Conservation (phyloP, 139 green algal genomes). For the Astrephomene gubernaculifera region DNA sequence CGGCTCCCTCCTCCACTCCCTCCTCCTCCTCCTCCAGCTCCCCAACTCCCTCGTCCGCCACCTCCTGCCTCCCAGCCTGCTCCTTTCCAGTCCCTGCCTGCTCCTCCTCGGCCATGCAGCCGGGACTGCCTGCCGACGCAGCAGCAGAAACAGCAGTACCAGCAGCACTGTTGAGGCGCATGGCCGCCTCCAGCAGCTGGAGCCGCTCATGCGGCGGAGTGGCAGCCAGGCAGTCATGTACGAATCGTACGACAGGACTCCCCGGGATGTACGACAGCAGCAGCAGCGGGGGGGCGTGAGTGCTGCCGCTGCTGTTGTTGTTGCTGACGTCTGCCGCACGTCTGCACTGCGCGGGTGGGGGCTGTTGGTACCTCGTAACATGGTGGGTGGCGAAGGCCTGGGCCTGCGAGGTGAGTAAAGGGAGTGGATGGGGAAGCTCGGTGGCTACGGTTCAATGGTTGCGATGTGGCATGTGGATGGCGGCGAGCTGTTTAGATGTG, state of each 20-base stretch:
- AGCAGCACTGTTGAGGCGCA: not conserved
- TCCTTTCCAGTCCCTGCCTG: not conserved
- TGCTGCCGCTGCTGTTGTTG: not conserved
- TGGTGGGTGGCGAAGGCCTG: not conserved
- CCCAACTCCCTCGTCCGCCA: not conserved
- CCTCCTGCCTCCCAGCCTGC: not conserved
- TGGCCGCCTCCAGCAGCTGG: conserved; percentile 15
- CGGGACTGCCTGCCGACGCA: too few relatives aligned
- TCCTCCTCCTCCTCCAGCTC: not conserved
- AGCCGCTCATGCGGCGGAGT: conserved; percentile 1
- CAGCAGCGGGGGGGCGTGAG: too few relatives aligned
- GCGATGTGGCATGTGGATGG: too few relatives aligned
- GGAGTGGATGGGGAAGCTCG: too few relatives aligned
- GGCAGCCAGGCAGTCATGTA: not conserved
- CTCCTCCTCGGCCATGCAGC: not conserved
- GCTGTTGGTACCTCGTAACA: not conserved
- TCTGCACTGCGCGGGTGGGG: not conserved
- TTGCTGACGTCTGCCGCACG: not conserved
- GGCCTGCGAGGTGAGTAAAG: not conserved
- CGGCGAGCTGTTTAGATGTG: too few relatives aligned
- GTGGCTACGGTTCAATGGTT: too few relatives aligned
- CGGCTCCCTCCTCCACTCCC: not conserved
- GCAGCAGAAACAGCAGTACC: too few relatives aligned
- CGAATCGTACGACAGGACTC: not conserved
- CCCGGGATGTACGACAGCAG: conserved; percentile 17